phyloP scores from a whole-genome alignment of 306 rosid genomes.

The Purshia tridentata region DNA sequence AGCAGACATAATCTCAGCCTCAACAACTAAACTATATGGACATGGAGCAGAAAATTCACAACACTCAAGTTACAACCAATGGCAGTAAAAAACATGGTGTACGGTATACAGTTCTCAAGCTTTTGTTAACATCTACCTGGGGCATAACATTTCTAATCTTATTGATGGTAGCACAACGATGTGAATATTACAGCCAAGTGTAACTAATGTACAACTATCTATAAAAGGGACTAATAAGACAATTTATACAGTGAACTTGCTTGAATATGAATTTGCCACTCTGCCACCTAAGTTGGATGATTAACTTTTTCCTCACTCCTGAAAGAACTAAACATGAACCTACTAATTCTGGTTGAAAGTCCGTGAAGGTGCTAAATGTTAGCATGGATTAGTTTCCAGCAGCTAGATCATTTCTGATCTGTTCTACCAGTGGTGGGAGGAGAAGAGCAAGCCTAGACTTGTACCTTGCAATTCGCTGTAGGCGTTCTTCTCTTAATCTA shows the following conservation, averaged over 20 bases:
- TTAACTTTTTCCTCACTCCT: conserved; percentile 12
- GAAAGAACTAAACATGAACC: conserved; percentile 11
- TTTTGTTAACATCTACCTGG: neutral
- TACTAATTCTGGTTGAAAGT: neutral
- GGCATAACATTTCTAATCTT: neutral
- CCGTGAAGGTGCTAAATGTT: neutral
- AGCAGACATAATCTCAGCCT: neutral
- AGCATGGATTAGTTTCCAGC: conserved; percentile 48
- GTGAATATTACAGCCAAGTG: neutral
- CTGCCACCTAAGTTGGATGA: conserved; percentile 4
- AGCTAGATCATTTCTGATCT: conserved; percentile 58
- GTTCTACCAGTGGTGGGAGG: conserved; percentile 73
- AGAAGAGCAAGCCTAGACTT: conserved; percentile 81
- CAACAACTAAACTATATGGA: neutral
- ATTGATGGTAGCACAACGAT: neutral
- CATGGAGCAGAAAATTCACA: neutral
- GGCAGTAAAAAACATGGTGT: neutral
- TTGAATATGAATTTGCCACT: conserved; percentile 5
- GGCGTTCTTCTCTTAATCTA: conserved; percentile 76
- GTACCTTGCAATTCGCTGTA: conserved; percentile 69
- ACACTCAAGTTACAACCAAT: neutral
- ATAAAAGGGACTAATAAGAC: neutral
- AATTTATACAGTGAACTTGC: conserved; percentile 1
- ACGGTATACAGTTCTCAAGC: neutral
- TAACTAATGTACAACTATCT: neutral